Evolutionary conservation across 208 protist species (phyloP).

Genomic region (Acanthamoeba culbertsoni): DNA sequence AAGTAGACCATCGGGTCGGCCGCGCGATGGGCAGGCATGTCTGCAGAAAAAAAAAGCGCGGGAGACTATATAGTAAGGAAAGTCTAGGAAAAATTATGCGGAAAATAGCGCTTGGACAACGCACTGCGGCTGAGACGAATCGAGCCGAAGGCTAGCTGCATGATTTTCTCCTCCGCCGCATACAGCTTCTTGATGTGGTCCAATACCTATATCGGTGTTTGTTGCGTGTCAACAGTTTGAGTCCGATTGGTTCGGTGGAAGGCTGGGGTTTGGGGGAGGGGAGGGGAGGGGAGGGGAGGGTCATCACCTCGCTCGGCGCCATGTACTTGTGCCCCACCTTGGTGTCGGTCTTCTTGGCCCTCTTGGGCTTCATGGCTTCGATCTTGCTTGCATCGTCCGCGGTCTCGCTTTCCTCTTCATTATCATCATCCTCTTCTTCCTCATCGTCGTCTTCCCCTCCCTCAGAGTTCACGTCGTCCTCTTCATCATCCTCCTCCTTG

Average conservation of each 20-base stretch:
- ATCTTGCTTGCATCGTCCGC: constrained; percentile 26
- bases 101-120: not conserved
- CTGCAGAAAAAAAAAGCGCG: not conserved
- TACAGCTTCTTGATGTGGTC: constrained; percentile 65
- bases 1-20: constrained; percentile 81
- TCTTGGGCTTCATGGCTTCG: constrained; percentile 57
- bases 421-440: constrained; percentile 6
- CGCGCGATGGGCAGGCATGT: not conserved
- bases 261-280: no score
- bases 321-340: not conserved
- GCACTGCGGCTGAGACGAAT: not conserved
- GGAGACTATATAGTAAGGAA: not conserved
- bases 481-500: not conserved
- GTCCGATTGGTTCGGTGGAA: no score
- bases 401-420: not conserved
- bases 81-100: not conserved
- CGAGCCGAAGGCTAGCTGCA: constrained; percentile 61
- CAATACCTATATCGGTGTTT: no score
- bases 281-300: no score
- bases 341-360: not conserved
- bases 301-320: constrained; percentile 16
- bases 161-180: constrained; percentile 60
- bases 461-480: not conserved
- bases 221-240: no score
- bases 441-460: not conserved